Evolutionary conservation across 2,329 filamentous ascomycete genomes (phyloP).

Genomic region (Hypoxylon sp.): DNA sequence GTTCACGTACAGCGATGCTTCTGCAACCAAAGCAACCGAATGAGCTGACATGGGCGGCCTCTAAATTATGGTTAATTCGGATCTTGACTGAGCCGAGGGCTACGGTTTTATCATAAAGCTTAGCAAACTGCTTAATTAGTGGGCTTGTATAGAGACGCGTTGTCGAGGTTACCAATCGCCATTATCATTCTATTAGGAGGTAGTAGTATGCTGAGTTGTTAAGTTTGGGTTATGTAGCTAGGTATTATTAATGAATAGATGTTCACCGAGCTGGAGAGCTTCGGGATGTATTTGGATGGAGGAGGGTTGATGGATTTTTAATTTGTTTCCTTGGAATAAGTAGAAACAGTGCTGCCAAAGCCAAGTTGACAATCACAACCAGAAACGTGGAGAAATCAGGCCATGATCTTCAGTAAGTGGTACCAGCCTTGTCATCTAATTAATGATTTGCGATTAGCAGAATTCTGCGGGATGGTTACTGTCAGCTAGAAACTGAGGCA

Average conservation of each 20-base stretch:
- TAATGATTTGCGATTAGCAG: conserved; percentile 7
- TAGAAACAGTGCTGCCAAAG: conserved; percentile 17
- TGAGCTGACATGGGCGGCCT: conserved; percentile 12
- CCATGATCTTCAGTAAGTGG: conserved; percentile 29
- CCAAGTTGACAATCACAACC: conserved; percentile 10
- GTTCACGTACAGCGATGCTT: conserved; percentile 16
- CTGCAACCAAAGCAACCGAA: neutral
- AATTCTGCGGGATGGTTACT: conserved; percentile 15
- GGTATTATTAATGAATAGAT: too few relatives aligned
- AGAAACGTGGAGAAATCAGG: conserved; percentile 25
- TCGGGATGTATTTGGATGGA: too few relatives aligned
- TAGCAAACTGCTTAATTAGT: neutral
- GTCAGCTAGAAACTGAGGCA: conserved; percentile 30
- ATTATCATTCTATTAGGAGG: too few relatives aligned
- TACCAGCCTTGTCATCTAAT: conserved; percentile 11
- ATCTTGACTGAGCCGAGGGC: conserved; percentile 1
- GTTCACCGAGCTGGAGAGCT: too few relatives aligned
- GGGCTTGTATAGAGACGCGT: neutral
- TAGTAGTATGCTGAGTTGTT: too few relatives aligned
- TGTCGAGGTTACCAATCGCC: neutral
- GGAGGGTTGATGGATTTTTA: neutral
- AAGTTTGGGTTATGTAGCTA: too few relatives aligned
- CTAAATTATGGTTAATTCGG: conserved; percentile 4
- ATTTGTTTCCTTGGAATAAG: conserved; percentile 18
- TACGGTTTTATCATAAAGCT: conserved; percentile 3